Percentiles rank a stretch among this genome's conserved stretches.
These are phyloP conservation scores for Aspergillus sp. DNA, from an alignment of 2,329 filamentous ascomycete genomes.

Conservation along the genomic window DNA sequence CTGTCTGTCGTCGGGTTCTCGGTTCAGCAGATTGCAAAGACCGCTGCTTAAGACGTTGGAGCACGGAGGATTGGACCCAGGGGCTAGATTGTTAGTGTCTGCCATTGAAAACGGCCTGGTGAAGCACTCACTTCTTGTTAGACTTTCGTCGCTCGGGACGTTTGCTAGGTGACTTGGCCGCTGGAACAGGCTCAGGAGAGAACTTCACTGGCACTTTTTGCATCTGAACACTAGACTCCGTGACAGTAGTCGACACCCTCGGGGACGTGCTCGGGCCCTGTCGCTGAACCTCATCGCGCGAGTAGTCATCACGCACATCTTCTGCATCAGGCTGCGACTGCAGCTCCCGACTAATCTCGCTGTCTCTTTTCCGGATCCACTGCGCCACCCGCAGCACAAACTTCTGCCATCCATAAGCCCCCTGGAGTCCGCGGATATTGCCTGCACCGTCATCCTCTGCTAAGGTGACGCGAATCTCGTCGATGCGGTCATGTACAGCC, in stretches of 20 bases:
- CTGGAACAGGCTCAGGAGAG: constrained; percentile 12
- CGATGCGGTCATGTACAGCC: constrained; percentile 30
- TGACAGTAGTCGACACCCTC: too few relatives aligned
- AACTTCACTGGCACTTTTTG: not conserved
- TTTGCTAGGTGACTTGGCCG: not conserved
- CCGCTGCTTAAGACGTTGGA: constrained; percentile 10
- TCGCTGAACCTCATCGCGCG: not conserved
- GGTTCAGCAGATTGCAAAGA: constrained; percentile 1
- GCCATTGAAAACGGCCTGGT: not conserved
- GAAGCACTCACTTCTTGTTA: constrained; percentile 9
- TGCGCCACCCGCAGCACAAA: constrained; percentile 39
- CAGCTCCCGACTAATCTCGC: constrained; percentile 40
- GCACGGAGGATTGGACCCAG: constrained; percentile 6
- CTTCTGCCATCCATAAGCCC: constrained; percentile 42
- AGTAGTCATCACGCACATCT: constrained; percentile 20
- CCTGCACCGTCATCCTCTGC: constrained; percentile 22
- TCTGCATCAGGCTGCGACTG: constrained; percentile 36
- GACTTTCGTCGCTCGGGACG: constrained; percentile 7
- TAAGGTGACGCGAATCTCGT: constrained; percentile 31
- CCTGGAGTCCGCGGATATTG: constrained; percentile 40
- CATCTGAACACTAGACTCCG: not conserved
- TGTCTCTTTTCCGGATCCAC: constrained; percentile 41
- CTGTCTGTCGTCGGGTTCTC: constrained; percentile 8
- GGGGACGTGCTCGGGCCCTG: constrained; percentile 7
- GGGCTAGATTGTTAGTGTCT: constrained; percentile 5